Conservation (phyloP, 441 rosid genomes). For the Eutrema salsugineum region DNA sequence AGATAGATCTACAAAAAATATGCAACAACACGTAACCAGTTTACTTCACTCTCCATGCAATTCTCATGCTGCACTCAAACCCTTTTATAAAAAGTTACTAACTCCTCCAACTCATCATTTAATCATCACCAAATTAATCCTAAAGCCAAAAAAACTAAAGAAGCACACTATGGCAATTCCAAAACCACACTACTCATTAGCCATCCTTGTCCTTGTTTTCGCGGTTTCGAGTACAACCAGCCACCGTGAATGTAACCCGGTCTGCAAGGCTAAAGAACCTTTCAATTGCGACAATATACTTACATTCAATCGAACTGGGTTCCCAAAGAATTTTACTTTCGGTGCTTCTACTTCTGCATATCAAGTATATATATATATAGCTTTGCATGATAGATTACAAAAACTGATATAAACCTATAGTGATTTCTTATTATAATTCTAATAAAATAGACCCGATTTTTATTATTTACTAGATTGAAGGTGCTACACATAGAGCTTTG, state of each 20-base stretch:
- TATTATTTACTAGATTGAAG: not conserved
- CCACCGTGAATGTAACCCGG: not conserved
- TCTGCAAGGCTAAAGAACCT: not conserved
- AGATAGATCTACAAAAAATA: not conserved
- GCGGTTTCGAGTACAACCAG: not conserved
- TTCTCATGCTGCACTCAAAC: not conserved
- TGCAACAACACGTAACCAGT: not conserved
- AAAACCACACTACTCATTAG: not conserved
- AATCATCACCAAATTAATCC: not conserved
- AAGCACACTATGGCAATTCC: not conserved
- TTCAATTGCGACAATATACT: constrained; percentile 1
- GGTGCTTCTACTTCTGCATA: constrained; percentile 16
- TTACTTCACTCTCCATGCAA: not conserved
- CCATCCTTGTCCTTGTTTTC: not conserved
- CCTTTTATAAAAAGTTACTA: not conserved
- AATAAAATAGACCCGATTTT: not conserved
- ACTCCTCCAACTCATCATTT: not conserved
- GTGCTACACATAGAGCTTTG: constrained; percentile 14
- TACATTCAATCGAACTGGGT: constrained; percentile 4
- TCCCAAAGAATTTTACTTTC: not conserved
- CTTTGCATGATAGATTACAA: no score
- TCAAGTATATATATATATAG: not conserved
- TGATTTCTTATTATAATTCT: not conserved
- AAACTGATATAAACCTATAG: not conserved
- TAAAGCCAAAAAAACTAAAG: not conserved